Evolutionary conservation across 2,329 filamentous ascomycete species (phyloP).

Genomic region (Aureobasidium zeae): DNA sequence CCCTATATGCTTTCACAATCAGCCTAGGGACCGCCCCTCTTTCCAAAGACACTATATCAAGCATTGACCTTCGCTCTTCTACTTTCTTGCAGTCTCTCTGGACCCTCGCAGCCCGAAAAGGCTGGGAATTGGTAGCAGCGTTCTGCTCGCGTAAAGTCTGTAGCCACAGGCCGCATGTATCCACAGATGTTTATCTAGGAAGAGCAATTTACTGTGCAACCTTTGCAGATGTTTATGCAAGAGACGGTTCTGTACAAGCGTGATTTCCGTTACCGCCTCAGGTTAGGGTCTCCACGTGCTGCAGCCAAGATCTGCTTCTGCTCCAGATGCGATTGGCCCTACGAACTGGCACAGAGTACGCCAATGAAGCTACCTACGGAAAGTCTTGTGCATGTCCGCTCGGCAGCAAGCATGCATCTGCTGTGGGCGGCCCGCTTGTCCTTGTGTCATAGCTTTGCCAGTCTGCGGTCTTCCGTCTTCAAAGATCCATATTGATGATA

Average conservation of each 20-base stretch:
- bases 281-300: conserved; percentile 9
- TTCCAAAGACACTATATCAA: neutral
- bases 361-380: conserved; percentile 10
- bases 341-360: neutral
- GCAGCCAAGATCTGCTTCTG: conserved; percentile 12
- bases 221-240: neutral
- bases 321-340: conserved; percentile 9
- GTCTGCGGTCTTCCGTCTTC: conserved; percentile 1
- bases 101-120: conserved; percentile 1
- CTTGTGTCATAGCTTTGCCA: neutral
- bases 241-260: neutral
- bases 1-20: conserved; percentile 7
- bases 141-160: neutral
- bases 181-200: neutral
- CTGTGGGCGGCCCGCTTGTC: neutral
- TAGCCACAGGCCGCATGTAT: no score
- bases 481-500: neutral
- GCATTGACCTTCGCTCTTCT: neutral
- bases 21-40: neutral
- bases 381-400: neutral
- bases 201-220: neutral
- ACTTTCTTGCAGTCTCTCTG: neutral
- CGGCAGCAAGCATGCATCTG: conserved; percentile 3
- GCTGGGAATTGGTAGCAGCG: neutral
- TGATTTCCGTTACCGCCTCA: conserved; percentile 4